phyloP scores from a whole-genome alignment of 768 basidiomycete genomes.

The Multifurca ochricompacta region DNA sequence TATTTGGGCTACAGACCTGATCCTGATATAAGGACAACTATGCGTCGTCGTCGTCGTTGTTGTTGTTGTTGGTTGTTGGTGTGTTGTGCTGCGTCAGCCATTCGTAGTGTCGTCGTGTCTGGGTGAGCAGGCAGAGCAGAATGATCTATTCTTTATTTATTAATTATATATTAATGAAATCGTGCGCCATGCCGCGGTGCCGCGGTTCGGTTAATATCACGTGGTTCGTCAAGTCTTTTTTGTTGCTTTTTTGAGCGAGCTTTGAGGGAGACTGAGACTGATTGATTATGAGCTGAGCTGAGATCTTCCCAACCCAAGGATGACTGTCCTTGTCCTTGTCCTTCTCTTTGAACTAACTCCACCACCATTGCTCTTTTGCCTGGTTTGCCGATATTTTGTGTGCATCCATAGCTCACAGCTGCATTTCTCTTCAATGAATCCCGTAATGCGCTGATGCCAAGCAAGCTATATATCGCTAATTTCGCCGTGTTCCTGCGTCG shows the following conservation, averaged over 20 bases:
- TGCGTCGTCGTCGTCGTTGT: slow-evolving; percentile 2
- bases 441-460: not conserved
- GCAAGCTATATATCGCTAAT: not conserved
- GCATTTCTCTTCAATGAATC: not conserved
- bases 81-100: not conserved
- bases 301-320: not conserved
- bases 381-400: not conserved
- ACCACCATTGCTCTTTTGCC: not conserved
- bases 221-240: too few relatives aligned
- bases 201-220: not conserved
- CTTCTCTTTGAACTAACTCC: slow-evolving; percentile 2
- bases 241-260: too few relatives aligned
- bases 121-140: too few relatives aligned
- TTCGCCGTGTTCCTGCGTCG: not conserved
- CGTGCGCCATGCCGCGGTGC: not conserved
- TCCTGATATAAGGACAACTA: slow-evolving; percentile 53
- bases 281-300: too few relatives aligned
- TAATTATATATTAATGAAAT: too few relatives aligned
- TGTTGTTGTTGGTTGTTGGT: too few relatives aligned
- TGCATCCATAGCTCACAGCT: not conserved
- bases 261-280: not conserved
- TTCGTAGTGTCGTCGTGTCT: too few relatives aligned
- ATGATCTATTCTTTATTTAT: too few relatives aligned
- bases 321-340: not conserved
- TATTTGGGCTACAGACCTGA: slow-evolving; percentile 38